A percentile compares a stretch with the other conserved stretches of the same genome.
phyloP scores from a whole-genome alignment of 768 basidiomycete genomes.

The Daedaleopsis nitida region DNA sequence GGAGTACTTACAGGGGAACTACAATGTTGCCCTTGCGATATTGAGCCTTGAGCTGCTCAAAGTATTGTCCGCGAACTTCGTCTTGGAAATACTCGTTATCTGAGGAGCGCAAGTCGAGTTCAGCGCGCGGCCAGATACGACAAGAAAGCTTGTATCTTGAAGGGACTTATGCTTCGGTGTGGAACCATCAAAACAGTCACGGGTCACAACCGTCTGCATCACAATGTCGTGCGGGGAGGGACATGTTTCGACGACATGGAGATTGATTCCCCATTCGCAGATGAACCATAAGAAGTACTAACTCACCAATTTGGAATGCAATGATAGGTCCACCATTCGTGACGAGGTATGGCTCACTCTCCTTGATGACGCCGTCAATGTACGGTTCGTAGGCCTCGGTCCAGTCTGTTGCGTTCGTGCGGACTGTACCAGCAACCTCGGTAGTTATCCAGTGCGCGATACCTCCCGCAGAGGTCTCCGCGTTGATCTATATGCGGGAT shows the following conservation, averaged over 20 bases:
- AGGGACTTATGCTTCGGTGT: too few relatives aligned
- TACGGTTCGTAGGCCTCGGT: conserved; percentile 72
- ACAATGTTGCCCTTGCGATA: conserved; percentile 45
- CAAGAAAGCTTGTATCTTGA: too few relatives aligned
- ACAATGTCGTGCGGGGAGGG: too few relatives aligned
- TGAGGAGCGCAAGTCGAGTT: conserved; percentile 25
- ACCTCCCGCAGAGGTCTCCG: conserved; percentile 80
- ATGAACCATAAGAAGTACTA: too few relatives aligned
- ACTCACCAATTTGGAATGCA: conserved; percentile 63
- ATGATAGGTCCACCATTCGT: conserved; percentile 75
- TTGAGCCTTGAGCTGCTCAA: conserved; percentile 24
- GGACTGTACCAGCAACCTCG: conserved; percentile 61
- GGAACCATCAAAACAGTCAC: too few relatives aligned
- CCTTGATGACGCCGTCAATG: conserved; percentile 62
- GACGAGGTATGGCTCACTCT: conserved; percentile 67
- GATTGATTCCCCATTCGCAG: too few relatives aligned
- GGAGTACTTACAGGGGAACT: conserved; percentile 17
- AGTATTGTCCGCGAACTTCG: conserved; percentile 29
- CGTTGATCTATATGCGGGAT: conserved; percentile 66
- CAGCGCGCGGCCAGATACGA: background rate
- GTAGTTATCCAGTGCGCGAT: conserved; percentile 71
- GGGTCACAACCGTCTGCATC: background rate
- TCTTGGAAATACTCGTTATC: conserved; percentile 78
- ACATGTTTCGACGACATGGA: too few relatives aligned
- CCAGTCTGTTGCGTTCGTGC: conserved; percentile 79